A percentile compares a stretch with the other conserved stretches of the same genome.
phyloP scores from a whole-genome alignment of 2,329 filamentous ascomycete species.

The Colletotrichum sp. region DNA sequence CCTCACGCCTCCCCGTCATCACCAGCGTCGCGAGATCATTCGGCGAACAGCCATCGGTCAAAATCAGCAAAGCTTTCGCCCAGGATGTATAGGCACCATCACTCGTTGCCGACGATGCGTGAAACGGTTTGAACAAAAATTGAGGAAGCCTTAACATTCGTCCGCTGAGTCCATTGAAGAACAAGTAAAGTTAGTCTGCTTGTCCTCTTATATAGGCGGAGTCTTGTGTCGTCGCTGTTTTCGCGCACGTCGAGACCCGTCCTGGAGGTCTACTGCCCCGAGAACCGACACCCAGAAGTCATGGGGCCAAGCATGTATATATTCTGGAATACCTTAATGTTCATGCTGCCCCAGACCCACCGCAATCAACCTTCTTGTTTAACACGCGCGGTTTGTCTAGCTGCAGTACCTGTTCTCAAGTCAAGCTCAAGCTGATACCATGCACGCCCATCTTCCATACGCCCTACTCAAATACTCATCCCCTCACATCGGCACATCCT shows the following conservation, averaged over 20 bases:
- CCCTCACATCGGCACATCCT: not conserved
- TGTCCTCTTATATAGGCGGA: not conserved
- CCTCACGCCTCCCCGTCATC: not conserved
- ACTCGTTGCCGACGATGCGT: not conserved
- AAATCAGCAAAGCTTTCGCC: rapidly evolving
- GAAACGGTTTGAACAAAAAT: not conserved
- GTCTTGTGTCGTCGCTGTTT: not conserved
- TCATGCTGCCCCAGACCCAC: not conserved
- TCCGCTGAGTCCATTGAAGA: not conserved
- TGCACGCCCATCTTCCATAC: not conserved
- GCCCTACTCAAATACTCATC: rapidly evolving
- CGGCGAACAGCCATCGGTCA: not conserved
- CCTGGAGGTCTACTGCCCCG: rapidly evolving
- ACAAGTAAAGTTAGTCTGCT: not conserved
- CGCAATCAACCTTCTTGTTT: no score
- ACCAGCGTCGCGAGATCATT: not conserved
- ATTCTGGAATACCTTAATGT: not conserved
- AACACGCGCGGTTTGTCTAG: not conserved
- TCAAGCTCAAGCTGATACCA: not conserved
- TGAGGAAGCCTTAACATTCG: no score
- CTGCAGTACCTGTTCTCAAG: not conserved
- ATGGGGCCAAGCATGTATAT: not conserved
- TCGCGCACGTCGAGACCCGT: not conserved
- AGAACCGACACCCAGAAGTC: not conserved
- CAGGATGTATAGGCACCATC: rapidly evolving